phyloP scores from a whole-genome alignment of 768 basidiomycete species.

The Xerocomus potaroensis region DNA sequence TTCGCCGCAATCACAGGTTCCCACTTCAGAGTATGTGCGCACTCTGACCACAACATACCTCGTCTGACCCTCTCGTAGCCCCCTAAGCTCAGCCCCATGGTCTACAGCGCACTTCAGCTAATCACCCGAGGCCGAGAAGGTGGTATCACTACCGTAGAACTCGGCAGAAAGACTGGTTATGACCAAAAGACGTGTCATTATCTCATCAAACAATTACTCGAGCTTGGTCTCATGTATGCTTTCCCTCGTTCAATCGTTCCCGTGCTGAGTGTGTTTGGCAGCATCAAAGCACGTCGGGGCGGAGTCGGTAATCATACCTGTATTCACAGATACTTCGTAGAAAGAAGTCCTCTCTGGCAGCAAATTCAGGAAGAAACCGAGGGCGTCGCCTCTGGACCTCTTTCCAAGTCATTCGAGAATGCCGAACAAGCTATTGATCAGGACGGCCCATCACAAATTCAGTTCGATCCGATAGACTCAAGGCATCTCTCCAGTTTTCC shows the following conservation, averaged over 20 bases:
- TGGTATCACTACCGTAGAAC: conserved; percentile 73
- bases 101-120: conserved; percentile 78
- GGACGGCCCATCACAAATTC: conserved; percentile 29
- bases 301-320: conserved; percentile 74
- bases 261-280: conserved; percentile 24
- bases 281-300: conserved; percentile 72
- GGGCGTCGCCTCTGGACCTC: conserved; percentile 10
- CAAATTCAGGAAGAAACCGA: conserved; percentile 62
- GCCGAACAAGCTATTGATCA: conserved; percentile 21
- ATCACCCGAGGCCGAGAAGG: conserved; percentile 77
- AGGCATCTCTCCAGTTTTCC: conserved; percentile 74
- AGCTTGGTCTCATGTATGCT: conserved; percentile 68
- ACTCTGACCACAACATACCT: neutral
- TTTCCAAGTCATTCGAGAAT: conserved; percentile 5
- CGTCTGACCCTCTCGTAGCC: conserved; percentile 42
- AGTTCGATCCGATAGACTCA: conserved; percentile 72
- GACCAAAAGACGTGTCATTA: conserved; percentile 91
- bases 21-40: conserved; percentile 64
- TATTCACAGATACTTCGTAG: conserved; percentile 83
- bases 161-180: conserved; percentile 74
- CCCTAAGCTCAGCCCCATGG: conserved; percentile 77
- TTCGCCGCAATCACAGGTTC: conserved; percentile 82
- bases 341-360: conserved; percentile 71
- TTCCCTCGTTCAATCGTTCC: neutral
- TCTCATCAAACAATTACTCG: conserved; percentile 69